Base-by-base conservation (phyloP, 176 grass and related monocot species). In the Carex cristatella region DNA sequence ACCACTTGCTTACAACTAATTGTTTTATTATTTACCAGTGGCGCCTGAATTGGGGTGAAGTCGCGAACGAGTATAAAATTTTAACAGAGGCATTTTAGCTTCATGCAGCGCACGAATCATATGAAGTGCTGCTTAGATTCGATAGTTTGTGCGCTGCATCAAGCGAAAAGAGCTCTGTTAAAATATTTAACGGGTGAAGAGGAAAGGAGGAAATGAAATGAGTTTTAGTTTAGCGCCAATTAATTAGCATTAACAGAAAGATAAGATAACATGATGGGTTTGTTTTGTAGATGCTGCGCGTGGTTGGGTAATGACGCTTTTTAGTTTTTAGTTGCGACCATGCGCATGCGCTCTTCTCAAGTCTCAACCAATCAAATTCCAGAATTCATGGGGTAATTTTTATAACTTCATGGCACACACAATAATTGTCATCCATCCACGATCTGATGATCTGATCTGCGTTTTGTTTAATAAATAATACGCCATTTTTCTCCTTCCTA, bases 301-400 rank as follows among this genome's bases (percentile, higher is more conserved):
- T 78, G 74, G 51, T 78, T 78, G 51, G 74, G 51, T 73, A 77
- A 55, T 32, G 73, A 33, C 2, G 30, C 51, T 58, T 77, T 79
- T 40, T 40, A 40, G 38, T 40, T 40, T 7, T 35, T 35, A 58
- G 10, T 79, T 78, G 74, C 30, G 4, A 33, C 28, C 48, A 78
- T 57, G 74, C 74, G 13, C 48, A 78, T 57, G 74, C 74, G 13
- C 74, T 78, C 12, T 30, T 28, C 11, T 78, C 73, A 32, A 31
- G 14, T 28, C 11, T 78, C 73, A 32, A 31, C 74, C 74, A 78
- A 78, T 78, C 27, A 56, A 13, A 77, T 56, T 30, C 10, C 10
- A 1, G 4, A 33, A 30, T 78, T 78, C 27, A 16, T 78, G 73
- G 27, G 48, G 51, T 78, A 78, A 33, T 35, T 58, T 79, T 58